These are phyloP conservation scores for Oenanthe sinensis DNA, from an alignment of 129 eudicot species.

Conservation along the genomic window DNA sequence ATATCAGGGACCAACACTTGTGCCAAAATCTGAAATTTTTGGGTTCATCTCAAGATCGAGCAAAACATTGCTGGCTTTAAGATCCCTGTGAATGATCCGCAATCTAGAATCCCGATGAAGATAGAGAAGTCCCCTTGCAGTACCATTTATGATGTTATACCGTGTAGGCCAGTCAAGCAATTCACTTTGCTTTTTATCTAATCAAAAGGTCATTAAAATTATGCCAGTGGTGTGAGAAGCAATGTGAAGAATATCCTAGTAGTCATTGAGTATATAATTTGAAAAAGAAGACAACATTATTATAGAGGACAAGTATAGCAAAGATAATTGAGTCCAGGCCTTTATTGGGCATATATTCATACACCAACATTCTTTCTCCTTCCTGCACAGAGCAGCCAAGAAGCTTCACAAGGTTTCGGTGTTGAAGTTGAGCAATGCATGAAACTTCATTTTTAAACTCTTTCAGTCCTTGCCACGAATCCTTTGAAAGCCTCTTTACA, in stretches of 20 bases:
- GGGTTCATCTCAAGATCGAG: constrained; percentile 30
- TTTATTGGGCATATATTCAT: constrained; percentile 2
- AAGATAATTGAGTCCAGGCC: constrained; percentile 13
- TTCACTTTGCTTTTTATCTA: background rate
- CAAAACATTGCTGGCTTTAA: constrained; percentile 29
- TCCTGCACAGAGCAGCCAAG: constrained; percentile 17
- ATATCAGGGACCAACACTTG: no score
- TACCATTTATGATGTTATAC: constrained; percentile 11
- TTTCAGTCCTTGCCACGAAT: constrained; percentile 19
- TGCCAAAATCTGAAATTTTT: constrained; percentile 33
- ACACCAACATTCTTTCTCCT: constrained; percentile 15
- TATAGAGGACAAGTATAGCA: constrained; percentile 3
- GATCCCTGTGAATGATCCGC: constrained; percentile 31
- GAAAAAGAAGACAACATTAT: background rate
- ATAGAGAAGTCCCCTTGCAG: constrained; percentile 25
- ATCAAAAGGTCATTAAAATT: background rate
- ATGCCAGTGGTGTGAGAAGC: background rate
- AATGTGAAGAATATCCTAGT: background rate
- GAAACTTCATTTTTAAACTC: constrained; percentile 27
- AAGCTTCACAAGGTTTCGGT: constrained; percentile 21
- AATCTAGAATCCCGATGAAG: constrained; percentile 28
- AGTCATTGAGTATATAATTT: background rate
- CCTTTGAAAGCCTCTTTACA: constrained; percentile 22
- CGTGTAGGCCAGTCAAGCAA: constrained; percentile 9
- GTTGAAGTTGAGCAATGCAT: constrained; percentile 22